Base-by-base conservation (phyloP, 2,329 filamentous ascomycete species). In the Colletotrichum coccodes region DNA sequence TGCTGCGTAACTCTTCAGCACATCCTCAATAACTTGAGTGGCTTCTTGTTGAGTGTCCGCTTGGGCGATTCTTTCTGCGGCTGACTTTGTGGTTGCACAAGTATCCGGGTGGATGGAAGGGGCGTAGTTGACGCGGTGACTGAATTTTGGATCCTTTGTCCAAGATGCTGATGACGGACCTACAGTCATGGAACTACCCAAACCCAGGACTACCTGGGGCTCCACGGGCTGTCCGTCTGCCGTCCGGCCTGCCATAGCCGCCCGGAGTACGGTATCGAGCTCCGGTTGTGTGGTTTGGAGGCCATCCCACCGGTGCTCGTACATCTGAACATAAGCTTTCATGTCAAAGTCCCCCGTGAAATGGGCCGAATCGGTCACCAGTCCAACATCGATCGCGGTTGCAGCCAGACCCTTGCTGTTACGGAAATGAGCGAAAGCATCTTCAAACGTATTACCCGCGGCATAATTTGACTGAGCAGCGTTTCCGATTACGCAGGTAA, bases 391-490 rank as follows among this genome's bases (percentile, higher is more conserved):
- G 40, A 78, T 69, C 3, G 72, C 63, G 6, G 60, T 72, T 6
- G 70, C 72, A 2, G 68, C 52, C 3, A 71, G 65, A 1, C 67
- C 69, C 4, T 46, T 58, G 4, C 64, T 34, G 3, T 46, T 60
- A 18, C 75, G 75, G 56, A 72, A 71, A 40, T 72, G 73, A 2
- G 72, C 70, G 3, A 77, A 68, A 1, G 73, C 71, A 49, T 78
- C 76, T 38, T 81, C 76, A 71, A 77, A 82, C 0, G 76, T 73
- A 53, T 77, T 76, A 1, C 77, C 79, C 0, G 78, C 77, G 0
- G 79, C 70, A 67, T 86, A 86, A 69, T 83, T 84, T 44, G 76
- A 73, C 57, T 83, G 82, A 1, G 75, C 75, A 6, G 73, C 69
- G 26, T 75, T 76, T 2, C 80, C 82, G 6, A 79, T 64, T 18